Base-by-base conservation (phyloP, 768 basidiomycete genomes). In the Suillus variegatus region DNA sequence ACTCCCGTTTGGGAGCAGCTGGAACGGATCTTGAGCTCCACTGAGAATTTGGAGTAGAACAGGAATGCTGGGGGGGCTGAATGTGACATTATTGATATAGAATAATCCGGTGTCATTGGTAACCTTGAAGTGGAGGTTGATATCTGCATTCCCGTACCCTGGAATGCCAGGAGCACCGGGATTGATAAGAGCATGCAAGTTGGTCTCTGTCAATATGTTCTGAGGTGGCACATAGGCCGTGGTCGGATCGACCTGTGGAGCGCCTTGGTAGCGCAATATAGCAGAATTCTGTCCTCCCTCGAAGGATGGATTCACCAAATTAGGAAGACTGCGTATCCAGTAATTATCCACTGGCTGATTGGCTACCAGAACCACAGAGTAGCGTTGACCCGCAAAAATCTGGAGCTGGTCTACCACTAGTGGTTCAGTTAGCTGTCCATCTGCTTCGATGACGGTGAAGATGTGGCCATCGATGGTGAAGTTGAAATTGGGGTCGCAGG, bases 271-370 rank as follows among this genome's bases (percentile, higher is more conserved):
- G 18, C 83, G 80, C 9, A 86, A 73, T 52, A 87, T 85, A 2
- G 84, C 88, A 16, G 82, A 85, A 71, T 85, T 88, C 28, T 83
- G 66, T 25, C 85, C 85, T 20, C 76, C 78, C 0, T 63, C 2
- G 55, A 79, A 79, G 20, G 67, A 66, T 3, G 73, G 9, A n/a
- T 58, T 68, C 9, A 67, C 55, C 4, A 67, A 69, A n/a, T 40
- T 72, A 4, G 81, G 77, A 22, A 72, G 32, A 1, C 84, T 80
- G 20, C 83, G 81, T 25, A 86, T 78, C 84, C 85, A 88, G 73
- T 88, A 66, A 64, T 80, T 80, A 40, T 65, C 73, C 5, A 78
- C 68, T 0, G 73, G 46, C 54, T 78, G 74, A 56, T 78, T 70
- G 18, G 78, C 79, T 9, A 66, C 65, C 32, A 76, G 69, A 51